Evolutionary conservation across 1,284 basidiomycete genomes (phyloP).

Genomic region (Acaromyces ingoldii): DNA sequence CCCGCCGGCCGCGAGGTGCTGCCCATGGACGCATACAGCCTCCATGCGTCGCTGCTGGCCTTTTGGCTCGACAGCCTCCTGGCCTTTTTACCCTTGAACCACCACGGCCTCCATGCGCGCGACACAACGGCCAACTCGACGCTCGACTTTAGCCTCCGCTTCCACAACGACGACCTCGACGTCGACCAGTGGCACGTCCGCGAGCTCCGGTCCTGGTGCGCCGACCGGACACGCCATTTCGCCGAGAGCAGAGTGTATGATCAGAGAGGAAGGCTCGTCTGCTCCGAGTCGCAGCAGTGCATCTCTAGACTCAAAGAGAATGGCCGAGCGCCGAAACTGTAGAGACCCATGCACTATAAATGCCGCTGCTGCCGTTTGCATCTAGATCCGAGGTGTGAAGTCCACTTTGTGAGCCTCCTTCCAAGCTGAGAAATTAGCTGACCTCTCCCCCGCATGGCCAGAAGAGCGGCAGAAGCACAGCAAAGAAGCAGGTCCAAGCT

Average conservation of each 20-base stretch:
- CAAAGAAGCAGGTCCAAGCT: too few species aligned
- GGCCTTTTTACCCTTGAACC: slow-evolving; percentile 22
- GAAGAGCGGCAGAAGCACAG: too few species aligned
- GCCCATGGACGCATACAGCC: neutral
- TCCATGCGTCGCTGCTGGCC: neutral
- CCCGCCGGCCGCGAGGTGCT: neutral
- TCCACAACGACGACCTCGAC: slow-evolving; percentile 26
- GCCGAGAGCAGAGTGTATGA: neutral
- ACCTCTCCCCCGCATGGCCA: too few species aligned
- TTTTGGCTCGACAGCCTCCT: slow-evolving; percentile 17
- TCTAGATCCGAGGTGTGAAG: too few species aligned
- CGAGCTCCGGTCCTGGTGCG: slow-evolving; percentile 24
- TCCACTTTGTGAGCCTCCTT: too few species aligned
- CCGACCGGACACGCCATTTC: neutral
- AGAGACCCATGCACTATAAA: too few species aligned
- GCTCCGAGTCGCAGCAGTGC: neutral
- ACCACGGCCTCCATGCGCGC: slow-evolving; percentile 6
- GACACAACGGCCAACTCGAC: slow-evolving; percentile 29
- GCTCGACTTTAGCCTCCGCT: slow-evolving; percentile 41
- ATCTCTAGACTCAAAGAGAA: too few species aligned
- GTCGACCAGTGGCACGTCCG: slow-evolving; percentile 28
- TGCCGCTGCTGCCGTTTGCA: too few species aligned
- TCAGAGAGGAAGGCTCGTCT: neutral
- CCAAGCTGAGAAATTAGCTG: too few species aligned
- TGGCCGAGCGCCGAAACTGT: too few species aligned